These are phyloP conservation scores for Skeletonema tropicum DNA, from an alignment of 108 stramenopile genomes.

Conservation along the genomic window DNA sequence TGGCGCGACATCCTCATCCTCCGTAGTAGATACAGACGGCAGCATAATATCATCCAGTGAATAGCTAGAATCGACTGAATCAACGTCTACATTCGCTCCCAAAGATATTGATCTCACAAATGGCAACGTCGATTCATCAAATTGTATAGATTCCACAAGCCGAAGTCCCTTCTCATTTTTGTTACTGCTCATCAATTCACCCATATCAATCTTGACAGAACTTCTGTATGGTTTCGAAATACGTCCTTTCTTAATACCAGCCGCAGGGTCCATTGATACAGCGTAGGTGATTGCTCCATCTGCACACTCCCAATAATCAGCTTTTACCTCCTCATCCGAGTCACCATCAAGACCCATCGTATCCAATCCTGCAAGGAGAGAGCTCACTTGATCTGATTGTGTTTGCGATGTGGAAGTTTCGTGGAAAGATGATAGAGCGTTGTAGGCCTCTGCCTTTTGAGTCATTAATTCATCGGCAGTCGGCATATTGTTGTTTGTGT, in stretches of 20 bases:
- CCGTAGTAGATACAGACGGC: neutral
- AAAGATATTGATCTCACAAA: conserved; percentile 51
- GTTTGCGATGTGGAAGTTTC: conserved; percentile 21
- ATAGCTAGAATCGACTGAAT: conserved; percentile 71
- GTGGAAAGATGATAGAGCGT: conserved; percentile 46
- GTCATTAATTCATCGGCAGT: conserved; percentile 28
- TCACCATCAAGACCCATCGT: neutral
- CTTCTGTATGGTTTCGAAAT: conserved; percentile 56
- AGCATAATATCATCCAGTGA: conserved; percentile 36
- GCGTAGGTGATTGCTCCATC: conserved; percentile 66
- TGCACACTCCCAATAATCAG: conserved; percentile 53
- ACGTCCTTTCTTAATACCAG: conserved; percentile 63
- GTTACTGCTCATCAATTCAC: conserved; percentile 3
- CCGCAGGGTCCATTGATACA: conserved; percentile 69
- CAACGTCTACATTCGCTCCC: conserved; percentile 70
- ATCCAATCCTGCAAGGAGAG: neutral
- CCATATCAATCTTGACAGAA: conserved; percentile 54
- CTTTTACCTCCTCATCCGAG: conserved; percentile 7
- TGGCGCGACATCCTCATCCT: conserved; percentile 10
- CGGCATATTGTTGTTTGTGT: conserved; percentile 16
- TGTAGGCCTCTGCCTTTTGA: conserved; percentile 45
- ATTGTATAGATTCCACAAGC: conserved; percentile 37
- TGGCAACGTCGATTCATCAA: conserved; percentile 15
- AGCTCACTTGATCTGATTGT: conserved; percentile 3
- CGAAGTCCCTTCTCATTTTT: conserved; percentile 17